Evolutionary conservation across 257 asterid species (phyloP).

Genomic region (Plantago major): DNA sequence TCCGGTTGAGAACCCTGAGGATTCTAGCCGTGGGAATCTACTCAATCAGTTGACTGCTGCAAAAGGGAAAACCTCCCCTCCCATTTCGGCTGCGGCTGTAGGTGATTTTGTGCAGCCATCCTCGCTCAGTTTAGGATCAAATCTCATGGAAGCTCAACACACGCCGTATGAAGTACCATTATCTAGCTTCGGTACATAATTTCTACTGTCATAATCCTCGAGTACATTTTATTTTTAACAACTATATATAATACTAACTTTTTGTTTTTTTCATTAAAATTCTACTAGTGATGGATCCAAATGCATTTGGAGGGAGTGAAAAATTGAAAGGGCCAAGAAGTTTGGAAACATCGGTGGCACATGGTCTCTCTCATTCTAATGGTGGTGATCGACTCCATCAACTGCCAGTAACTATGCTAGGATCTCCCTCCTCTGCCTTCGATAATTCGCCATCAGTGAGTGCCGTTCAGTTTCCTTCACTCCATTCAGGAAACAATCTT

Average conservation of each 20-base stretch:
- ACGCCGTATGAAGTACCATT: no score
- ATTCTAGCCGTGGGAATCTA: slow-evolving; percentile 27
- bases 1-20: slow-evolving; percentile 34
- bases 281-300: slow-evolving; percentile 39
- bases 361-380: slow-evolving; percentile 14
- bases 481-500: no score
- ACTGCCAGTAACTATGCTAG: not conserved
- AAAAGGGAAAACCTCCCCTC: not conserved
- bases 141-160: no score
- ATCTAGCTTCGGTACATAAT: no score
- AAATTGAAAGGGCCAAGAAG: not conserved
- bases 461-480: no score
- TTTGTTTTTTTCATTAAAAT: slow-evolving; percentile 2
- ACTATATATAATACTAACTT: slow-evolving; percentile 7
- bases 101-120: no score
- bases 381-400: slow-evolving; percentile 26
- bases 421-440: not conserved
- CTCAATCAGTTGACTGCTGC: slow-evolving; percentile 17
- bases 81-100: no score
- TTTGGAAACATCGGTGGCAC: no score
- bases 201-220: no score
- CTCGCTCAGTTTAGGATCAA: no score
- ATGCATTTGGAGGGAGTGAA: slow-evolving; percentile 37
- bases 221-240: no score
- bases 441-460: no score